phyloP scores from a whole-genome alignment of 2,329 filamentous ascomycete species.

The Aspergillus sp. region DNA sequence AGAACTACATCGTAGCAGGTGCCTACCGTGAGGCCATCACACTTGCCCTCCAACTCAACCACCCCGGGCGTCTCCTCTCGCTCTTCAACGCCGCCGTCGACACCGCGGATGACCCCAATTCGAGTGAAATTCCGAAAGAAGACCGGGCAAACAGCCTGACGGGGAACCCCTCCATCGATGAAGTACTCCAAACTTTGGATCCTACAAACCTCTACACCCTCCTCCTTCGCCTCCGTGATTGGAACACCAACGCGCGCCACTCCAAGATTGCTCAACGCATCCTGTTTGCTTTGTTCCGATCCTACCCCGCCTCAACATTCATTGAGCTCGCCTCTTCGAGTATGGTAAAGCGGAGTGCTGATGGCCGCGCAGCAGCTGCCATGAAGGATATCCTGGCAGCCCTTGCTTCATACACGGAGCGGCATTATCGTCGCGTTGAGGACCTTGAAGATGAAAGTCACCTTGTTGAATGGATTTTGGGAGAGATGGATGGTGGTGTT shows the following conservation, averaged over 20 bases:
- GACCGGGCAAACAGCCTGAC: constrained; percentile 38
- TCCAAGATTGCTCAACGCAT: constrained; percentile 83
- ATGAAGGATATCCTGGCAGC: constrained; percentile 83
- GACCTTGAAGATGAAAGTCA: constrained; percentile 93
- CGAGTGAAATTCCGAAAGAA: constrained; percentile 33
- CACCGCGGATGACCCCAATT: constrained; percentile 61
- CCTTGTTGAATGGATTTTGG: constrained; percentile 86
- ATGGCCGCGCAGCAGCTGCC: constrained; percentile 52
- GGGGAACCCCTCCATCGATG: constrained; percentile 65
- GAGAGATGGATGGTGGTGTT: constrained; percentile 80
- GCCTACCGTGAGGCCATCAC: constrained; percentile 93
- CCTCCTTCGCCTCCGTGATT: constrained; percentile 81
- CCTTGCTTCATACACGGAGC: constrained; percentile 86
- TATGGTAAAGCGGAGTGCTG: constrained; percentile 30
- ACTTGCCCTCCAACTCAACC: constrained; percentile 88
- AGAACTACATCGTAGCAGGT: constrained; percentile 85
- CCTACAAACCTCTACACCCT: constrained; percentile 84
- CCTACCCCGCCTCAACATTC: constrained; percentile 76
- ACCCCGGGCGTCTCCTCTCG: constrained; percentile 80
- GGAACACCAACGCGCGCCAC: constrained; percentile 94
- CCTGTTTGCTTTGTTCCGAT: constrained; percentile 73
- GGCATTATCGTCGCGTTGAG: constrained; percentile 86
- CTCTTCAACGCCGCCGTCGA: constrained; percentile 81
- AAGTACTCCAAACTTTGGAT: constrained; percentile 74
- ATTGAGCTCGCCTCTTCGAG: constrained; percentile 60